phyloP scores from a whole-genome alignment of 2,329 filamentous ascomycete genomes.

The Fusarium floridanum region DNA sequence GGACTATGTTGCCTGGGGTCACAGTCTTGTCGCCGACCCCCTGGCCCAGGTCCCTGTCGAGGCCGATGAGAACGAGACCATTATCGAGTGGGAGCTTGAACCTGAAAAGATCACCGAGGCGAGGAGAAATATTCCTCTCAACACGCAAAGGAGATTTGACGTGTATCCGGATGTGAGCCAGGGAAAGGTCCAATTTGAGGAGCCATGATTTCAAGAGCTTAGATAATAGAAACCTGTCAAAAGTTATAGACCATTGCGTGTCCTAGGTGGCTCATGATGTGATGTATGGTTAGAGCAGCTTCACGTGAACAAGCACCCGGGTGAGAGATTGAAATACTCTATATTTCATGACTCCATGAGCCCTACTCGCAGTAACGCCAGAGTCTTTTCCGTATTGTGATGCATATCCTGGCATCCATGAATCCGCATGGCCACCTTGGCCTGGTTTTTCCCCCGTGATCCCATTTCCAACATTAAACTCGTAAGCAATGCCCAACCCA shows the following conservation, averaged over 20 bases:
- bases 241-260: not conserved
- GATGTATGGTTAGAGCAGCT: not conserved
- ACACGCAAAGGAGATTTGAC: conserved; percentile 89
- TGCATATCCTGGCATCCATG: conserved; percentile 21
- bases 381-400: conserved; percentile 26
- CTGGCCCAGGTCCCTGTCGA: conserved; percentile 85
- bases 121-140: conserved; percentile 86
- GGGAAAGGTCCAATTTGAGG: conserved; percentile 60
- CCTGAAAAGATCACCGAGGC: conserved; percentile 78
- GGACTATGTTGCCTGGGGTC: conserved; percentile 90
- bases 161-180: conserved; percentile 91
- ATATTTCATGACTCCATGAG: conserved; percentile 39
- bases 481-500: conserved; percentile 37
- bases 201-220: conserved; percentile 41
- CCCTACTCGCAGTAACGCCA: conserved; percentile 32
- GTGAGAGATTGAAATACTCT: conserved; percentile 24
- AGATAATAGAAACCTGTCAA: not conserved
- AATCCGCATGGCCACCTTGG: conserved; percentile 40
- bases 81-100: conserved; percentile 79
- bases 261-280: not conserved
- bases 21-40: conserved; percentile 89
- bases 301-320: not conserved
- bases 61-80: conserved; percentile 82
- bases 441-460: conserved; percentile 23
- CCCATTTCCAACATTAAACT: conserved; percentile 39